Conservation (phyloP, 257 asterid species). For the Scutellaria barbata region DNA sequence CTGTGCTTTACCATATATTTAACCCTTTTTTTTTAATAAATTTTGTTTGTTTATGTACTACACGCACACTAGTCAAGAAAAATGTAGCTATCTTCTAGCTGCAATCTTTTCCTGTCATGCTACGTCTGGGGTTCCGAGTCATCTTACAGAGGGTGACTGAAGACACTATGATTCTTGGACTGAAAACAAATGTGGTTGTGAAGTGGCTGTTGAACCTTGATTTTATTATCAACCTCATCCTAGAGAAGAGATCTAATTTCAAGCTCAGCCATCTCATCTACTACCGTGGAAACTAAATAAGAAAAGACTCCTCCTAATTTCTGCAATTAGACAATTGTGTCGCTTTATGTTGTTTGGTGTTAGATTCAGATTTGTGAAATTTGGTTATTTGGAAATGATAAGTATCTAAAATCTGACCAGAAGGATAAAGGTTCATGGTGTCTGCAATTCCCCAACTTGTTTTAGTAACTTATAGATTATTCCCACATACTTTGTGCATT, state of each 20-base stretch:
- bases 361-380: neutral
- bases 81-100: neutral
- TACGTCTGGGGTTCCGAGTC: slow-evolving; percentile 13
- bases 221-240: neutral
- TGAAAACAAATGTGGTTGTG: too few species aligned
- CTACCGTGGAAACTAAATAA: neutral
- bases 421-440: too few species aligned
- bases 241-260: neutral
- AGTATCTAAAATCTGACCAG: too few species aligned
- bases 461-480: too few species aligned
- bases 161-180: too few species aligned
- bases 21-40: neutral
- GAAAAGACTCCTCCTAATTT: neutral
- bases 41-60: slow-evolving; percentile 3
- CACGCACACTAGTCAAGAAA: neutral
- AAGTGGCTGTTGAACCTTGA: slow-evolving; percentile 6
- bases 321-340: neutral
- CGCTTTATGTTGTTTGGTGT: too few species aligned
- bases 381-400: neutral
- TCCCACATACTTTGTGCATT: too few species aligned
- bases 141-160: neutral
- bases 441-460: too few species aligned
- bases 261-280: neutral
- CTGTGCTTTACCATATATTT: slow-evolving; percentile 25
- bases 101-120: slow-evolving; percentile 1